Evolutionary conservation across 306 rosid species (phyloP), one percentile per base, ranked within the genome.

Genomic region (Parietaria judaica): DNA sequence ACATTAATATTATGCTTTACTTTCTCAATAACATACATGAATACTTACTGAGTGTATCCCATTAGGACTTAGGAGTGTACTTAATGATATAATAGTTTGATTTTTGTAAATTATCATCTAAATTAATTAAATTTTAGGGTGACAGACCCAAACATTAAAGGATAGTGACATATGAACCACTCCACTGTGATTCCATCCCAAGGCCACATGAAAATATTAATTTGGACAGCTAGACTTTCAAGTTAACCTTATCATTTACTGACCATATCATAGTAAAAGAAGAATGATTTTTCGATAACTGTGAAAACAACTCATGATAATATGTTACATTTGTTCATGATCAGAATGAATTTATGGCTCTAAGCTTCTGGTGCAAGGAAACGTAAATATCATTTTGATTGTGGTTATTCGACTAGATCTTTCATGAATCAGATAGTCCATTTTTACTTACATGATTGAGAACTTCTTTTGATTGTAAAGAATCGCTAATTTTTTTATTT

Each of bases 81-180:
- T 23, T 23, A 23, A 2, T n/a, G 31, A 23, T 23, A 23, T 23
- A 23, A 23, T 23, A 23, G 31, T 23, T 23, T 23, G 31, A 23
- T 23, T 23, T 23, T 23, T 23, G 31, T 23, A 23, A 23, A 23
- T 23, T 23, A 23, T 23, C 31, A 23, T 23, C 31, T 23, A 23
- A 23, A 23, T 23, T 23, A 23, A 23, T 23, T 23, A 23, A 23
- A 23, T 23, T 23, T 23, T 23, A 23, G 51, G 61, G 46, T 56
- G 62, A 73, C 50, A 7, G 55, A 70, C 60, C 56, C 51, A 13
- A 34, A 66, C 52, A 52, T 64, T 10, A 43, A 41, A 14, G 64
- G 79, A 83, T 66, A 71, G 67, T 62, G 83, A 77, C 43, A 36
- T 51, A 8, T 60, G 61, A 70, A 58, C 69, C 47, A 57, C 74